These are phyloP conservation scores for Coprinellus aureogranulatus DNA, from an alignment of 768 basidiomycete species.

Conservation along the genomic window DNA sequence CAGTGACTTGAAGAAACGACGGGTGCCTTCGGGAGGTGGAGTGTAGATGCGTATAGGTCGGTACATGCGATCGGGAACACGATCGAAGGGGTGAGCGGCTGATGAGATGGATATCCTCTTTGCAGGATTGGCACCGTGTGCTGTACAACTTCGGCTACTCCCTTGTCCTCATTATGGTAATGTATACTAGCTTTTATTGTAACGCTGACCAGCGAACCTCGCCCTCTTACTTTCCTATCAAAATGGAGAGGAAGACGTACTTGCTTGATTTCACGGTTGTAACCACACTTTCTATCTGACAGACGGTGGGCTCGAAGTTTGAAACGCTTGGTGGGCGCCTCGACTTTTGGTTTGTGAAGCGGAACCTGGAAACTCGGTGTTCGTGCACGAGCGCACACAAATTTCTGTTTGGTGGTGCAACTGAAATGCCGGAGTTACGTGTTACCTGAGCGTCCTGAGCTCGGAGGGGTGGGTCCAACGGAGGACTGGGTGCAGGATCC, in stretches of 20 bases:
- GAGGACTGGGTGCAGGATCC: not conserved
- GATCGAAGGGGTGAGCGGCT: conserved; percentile 1
- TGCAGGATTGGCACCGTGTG: not conserved
- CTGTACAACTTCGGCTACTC: not conserved
- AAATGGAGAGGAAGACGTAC: not conserved
- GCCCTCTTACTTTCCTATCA: not conserved
- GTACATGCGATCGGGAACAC: not conserved
- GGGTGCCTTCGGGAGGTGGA: conserved; percentile 12
- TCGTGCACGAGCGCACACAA: not conserved
- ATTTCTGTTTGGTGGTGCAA: no score
- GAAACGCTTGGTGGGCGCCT: no score
- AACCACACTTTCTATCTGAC: conserved; percentile 2
- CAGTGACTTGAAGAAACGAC: conserved; percentile 36
- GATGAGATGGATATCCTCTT: conserved; percentile 1
- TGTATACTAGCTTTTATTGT: not conserved
- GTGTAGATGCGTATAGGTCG: not conserved
- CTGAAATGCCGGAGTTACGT: no score
- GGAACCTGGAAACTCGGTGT: not conserved
- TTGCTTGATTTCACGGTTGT: not conserved
- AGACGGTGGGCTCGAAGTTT: not conserved
- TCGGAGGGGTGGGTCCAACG: not conserved
- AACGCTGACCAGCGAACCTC: no score
- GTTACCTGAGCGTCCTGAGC: not conserved
- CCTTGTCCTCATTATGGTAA: conserved; percentile 5
- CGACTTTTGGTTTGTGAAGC: not conserved